Evolutionary conservation across 2,329 filamentous ascomycete species (phyloP).

Genomic region (Paraphoma sp.): DNA sequence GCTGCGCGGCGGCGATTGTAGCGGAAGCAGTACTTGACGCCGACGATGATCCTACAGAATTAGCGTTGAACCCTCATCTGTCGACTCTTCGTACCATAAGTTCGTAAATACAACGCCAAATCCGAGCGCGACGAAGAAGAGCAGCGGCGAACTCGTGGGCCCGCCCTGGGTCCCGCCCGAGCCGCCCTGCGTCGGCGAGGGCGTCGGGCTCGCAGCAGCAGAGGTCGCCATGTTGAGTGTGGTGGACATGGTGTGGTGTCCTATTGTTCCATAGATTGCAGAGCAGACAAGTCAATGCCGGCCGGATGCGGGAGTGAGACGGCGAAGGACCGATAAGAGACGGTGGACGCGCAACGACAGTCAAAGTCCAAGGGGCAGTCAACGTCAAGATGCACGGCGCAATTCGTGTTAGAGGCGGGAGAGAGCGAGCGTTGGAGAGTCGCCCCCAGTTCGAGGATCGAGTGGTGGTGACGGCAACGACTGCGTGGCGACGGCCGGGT

Average conservation of each 20-base stretch:
- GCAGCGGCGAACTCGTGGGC: constrained; percentile 73
- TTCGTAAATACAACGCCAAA: constrained; percentile 99
- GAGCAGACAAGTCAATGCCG: background rate
- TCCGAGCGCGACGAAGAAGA: constrained; percentile 94
- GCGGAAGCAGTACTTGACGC: constrained; percentile 98
- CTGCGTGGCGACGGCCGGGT: constrained; percentile 18
- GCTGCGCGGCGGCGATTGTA: constrained; percentile 94
- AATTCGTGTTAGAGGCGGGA: background rate
- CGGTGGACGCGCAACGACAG: constrained; percentile 1
- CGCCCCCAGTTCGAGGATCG: background rate
- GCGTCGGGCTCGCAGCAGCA: too few relatives aligned
- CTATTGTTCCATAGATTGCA: constrained; percentile 15
- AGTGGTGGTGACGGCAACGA: constrained; percentile 35
- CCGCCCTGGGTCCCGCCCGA: constrained; percentile 45
- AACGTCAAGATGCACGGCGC: background rate
- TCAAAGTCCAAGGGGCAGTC: background rate
- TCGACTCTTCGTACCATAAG: constrained; percentile 75
- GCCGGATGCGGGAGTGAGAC: constrained; percentile 12
- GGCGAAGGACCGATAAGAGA: constrained; percentile 7
- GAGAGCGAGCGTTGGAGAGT: too few relatives aligned
- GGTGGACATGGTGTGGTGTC: background rate
- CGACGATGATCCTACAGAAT: constrained; percentile 88
- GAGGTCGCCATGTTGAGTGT: background rate
- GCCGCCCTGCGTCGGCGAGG: background rate
- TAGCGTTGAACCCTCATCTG: too few relatives aligned